Conservation (phyloP, 78 protist species). For the Speleostelium caveatum region DNA sequence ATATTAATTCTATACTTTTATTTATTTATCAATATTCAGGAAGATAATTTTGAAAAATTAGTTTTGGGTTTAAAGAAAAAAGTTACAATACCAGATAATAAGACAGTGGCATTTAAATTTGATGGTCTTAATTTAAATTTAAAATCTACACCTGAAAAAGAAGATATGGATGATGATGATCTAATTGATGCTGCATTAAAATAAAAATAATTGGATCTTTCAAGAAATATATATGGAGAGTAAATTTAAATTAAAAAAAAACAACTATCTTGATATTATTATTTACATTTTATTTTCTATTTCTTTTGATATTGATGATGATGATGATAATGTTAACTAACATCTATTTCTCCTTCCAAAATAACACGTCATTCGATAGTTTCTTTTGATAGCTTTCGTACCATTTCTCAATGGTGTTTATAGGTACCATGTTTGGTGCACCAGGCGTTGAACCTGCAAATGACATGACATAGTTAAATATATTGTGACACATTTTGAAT, state of each 20-base stretch:
- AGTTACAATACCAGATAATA: not conserved
- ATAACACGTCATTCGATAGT: conserved; percentile 30
- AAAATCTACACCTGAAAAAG: conserved; percentile 29
- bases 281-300: no score
- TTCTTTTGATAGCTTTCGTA: conserved; percentile 68
- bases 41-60: conserved; percentile 49
- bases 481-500: conserved; percentile 71
- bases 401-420: conserved; percentile 38
- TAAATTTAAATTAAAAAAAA: no score
- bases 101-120: conserved; percentile 30
- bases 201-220: not conserved
- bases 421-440: conserved; percentile 34
- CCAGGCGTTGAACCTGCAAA: conserved; percentile 16
- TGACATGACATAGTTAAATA: conserved; percentile 48
- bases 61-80: not conserved
- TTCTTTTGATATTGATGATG: no score
- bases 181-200: conserved; percentile 43
- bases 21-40: not conserved
- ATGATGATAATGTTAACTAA: no score
- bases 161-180: conserved; percentile 68
- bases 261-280: not conserved
- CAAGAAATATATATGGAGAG: not conserved
- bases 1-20: not conserved
- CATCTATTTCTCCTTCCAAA: conserved; percentile 36
- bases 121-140: conserved; percentile 32